These are phyloP conservation scores for Aurantiochytrium sp. DNA, from an alignment of 108 stramenopile species.

Conservation along the genomic window DNA sequence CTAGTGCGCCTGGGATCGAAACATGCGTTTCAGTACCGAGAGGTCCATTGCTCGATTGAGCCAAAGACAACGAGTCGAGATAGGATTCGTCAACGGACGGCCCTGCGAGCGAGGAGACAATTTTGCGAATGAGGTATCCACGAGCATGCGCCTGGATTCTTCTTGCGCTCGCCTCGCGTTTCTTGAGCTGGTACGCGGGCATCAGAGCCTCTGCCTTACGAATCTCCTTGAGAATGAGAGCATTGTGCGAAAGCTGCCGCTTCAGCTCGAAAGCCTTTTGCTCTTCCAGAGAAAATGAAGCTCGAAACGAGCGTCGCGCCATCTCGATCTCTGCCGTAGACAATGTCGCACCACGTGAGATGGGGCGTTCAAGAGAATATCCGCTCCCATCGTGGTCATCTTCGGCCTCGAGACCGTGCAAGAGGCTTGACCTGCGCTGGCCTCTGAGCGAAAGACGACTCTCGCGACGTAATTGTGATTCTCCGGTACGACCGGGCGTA, in stretches of 20 bases:
- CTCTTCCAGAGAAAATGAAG: not conserved
- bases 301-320: too few relatives aligned
- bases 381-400: too few relatives aligned
- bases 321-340: too few relatives aligned
- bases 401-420: too few relatives aligned
- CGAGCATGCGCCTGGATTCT: not conserved
- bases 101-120: not conserved
- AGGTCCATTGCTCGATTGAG: too few relatives aligned
- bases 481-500: too few relatives aligned
- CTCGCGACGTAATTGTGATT: too few relatives aligned
- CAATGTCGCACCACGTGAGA: too few relatives aligned
- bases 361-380: too few relatives aligned
- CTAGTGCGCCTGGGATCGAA: not conserved
- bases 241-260: not conserved
- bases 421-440: too few relatives aligned
- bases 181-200: not conserved
- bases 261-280: not conserved
- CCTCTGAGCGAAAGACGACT: too few relatives aligned
- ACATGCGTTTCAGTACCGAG: not conserved
- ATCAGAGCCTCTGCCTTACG: not conserved
- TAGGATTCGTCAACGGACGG: not conserved
- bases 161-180: not conserved
- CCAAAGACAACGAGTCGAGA: too few relatives aligned
- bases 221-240: not conserved
- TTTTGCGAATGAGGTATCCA: not conserved